These are phyloP conservation scores for Phymatotrichopsis omnivora DNA, from an alignment of 2,329 filamentous ascomycete species.

Conservation along the genomic window DNA sequence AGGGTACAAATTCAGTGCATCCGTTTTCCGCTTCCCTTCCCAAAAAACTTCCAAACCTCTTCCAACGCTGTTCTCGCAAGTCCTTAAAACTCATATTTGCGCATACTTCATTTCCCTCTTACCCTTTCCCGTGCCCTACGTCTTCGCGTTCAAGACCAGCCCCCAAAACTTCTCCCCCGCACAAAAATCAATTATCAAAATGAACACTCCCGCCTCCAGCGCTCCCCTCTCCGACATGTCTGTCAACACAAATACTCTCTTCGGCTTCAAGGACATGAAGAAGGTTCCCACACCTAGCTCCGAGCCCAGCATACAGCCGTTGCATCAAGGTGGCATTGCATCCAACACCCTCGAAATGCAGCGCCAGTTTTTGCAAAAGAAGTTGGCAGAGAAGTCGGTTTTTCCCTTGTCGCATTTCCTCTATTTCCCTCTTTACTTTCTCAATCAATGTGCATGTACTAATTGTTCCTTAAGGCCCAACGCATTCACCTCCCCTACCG, in stretches of 20 bases:
- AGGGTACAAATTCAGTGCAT: conserved; percentile 18
- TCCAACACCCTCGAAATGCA: conserved; percentile 56
- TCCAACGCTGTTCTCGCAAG: neutral
- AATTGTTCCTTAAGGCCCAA: conserved; percentile 1
- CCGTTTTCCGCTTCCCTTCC: conserved; percentile 10
- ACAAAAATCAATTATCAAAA: conserved; percentile 2
- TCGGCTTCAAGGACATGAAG: too few species aligned
- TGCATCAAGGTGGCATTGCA: conserved; percentile 19
- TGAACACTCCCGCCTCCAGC: conserved; percentile 46
- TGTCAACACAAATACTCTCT: too few species aligned
- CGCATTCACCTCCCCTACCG: conserved; percentile 71
- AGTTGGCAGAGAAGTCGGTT: conserved; percentile 58
- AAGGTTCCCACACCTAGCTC: conserved; percentile 34
- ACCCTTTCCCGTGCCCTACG: too few species aligned
- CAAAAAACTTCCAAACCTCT: neutral
- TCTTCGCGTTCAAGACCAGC: too few species aligned
- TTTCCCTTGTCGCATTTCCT: neutral
- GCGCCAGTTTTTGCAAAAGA: conserved; percentile 62
- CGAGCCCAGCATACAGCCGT: conserved; percentile 18
- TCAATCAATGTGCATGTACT: conserved; percentile 1
- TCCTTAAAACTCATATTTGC: neutral
- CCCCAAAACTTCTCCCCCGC: conserved; percentile 27
- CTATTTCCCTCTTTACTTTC: neutral
- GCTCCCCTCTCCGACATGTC: conserved; percentile 53
- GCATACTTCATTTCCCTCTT: too few species aligned